Percentiles rank a stretch among this genome's conserved stretches.
Conservation (phyloP, 208 protist genomes). For the Trypanosoma caninum region DNA sequence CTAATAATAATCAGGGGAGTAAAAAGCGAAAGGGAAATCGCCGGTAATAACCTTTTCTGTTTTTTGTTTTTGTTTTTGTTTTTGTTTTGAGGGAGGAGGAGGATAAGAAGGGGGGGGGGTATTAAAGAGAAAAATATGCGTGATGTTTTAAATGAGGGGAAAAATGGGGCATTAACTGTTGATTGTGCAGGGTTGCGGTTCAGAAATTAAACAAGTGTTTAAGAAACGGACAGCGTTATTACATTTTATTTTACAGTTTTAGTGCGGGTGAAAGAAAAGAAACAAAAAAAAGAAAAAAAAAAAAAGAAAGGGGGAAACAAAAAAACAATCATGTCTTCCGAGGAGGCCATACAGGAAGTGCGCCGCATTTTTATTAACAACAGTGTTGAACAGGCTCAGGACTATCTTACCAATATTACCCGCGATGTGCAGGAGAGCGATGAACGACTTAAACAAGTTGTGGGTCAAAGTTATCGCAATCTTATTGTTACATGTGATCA, state of each 20-base stretch:
- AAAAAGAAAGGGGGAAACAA: background rate
- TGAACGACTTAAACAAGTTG: slow-evolving; percentile 36
- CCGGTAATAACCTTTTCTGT: slow-evolving; percentile 1
- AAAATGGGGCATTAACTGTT: background rate
- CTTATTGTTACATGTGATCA: slow-evolving; percentile 53
- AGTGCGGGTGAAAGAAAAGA: background rate
- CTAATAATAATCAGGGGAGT: slow-evolving; percentile 25
- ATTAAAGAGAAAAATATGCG: background rate
- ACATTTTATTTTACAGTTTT: slow-evolving; percentile 1
- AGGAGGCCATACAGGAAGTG: slow-evolving; percentile 62
- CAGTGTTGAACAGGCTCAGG: slow-evolving; percentile 41
- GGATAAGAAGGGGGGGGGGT: background rate
- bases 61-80: slow-evolving; percentile 1
- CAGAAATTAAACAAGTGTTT: too few relatives aligned
- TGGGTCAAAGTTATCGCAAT: slow-evolving; percentile 57
- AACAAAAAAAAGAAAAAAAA: slow-evolving; percentile 13
- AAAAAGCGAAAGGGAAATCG: slow-evolving; percentile 26
- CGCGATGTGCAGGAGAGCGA: slow-evolving; percentile 55
- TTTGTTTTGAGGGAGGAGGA: background rate
- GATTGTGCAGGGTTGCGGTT: background rate
- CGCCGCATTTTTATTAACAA: slow-evolving; percentile 55
- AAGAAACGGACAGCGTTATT: background rate
- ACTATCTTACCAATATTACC: slow-evolving; percentile 51
- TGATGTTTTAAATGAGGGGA: background rate
- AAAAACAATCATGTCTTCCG: slow-evolving; percentile 18